Evolutionary conservation across 257 asterid species (phyloP).

Genomic region (Capsicum chinense): DNA sequence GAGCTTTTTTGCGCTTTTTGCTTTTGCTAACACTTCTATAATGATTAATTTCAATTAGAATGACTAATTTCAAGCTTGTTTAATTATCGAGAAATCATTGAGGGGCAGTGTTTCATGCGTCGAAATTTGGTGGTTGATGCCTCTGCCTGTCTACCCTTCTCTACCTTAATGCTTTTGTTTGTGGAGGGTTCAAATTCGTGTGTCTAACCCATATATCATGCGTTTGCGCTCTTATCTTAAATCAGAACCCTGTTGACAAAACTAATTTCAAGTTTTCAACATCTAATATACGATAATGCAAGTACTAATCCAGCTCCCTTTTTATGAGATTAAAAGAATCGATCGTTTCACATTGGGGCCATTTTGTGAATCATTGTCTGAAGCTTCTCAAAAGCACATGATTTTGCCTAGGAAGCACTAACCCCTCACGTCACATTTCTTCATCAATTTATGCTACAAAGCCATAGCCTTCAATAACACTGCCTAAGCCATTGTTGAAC

Average conservation of each 20-base stretch:
- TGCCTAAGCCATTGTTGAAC: not conserved
- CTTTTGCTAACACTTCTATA: not conserved
- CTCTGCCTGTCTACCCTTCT: not conserved
- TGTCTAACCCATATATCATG: not conserved
- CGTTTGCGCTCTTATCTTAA: not conserved
- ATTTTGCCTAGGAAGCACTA: not conserved
- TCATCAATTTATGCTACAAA: not conserved
- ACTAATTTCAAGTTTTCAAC: not conserved
- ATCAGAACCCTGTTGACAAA: not conserved
- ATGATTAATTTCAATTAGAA: not conserved
- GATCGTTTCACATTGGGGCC: not conserved
- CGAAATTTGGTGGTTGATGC: not conserved
- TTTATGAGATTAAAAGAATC: not conserved
- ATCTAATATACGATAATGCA: not conserved
- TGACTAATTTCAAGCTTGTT: not conserved
- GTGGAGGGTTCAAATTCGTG: not conserved
- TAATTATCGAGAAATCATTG: not conserved
- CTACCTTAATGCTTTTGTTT: not conserved
- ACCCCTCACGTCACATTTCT: not conserved
- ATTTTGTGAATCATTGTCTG: not conserved
- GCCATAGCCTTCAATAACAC: not conserved
- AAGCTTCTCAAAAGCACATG: slow-evolving; percentile 10
- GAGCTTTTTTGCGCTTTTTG: not conserved
- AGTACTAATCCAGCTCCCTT: slow-evolving; percentile 7
- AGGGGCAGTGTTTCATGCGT: not conserved